Conservation (phyloP, 2,329 filamentous ascomycete genomes). For the Chalara sp. region DNA sequence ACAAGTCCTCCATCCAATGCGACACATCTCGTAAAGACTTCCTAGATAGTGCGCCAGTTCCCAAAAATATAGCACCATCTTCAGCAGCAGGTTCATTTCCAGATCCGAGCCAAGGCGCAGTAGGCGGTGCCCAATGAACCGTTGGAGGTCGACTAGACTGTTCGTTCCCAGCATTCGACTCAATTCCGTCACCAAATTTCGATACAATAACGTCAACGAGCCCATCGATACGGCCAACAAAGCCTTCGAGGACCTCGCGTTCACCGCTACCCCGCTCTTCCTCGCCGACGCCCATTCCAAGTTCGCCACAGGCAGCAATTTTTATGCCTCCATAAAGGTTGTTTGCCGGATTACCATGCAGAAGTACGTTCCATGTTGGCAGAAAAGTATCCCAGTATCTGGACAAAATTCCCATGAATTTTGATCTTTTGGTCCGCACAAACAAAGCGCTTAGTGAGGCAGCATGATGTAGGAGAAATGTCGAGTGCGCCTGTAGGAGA, state of each 20-base stretch:
- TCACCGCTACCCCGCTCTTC: conserved; percentile 93
- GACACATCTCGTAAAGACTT: conserved; percentile 66
- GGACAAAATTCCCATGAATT: conserved; percentile 66
- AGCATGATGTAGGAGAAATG: conserved; percentile 85
- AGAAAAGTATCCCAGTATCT: conserved; percentile 73
- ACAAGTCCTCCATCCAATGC: conserved; percentile 84
- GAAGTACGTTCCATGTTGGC: conserved; percentile 77
- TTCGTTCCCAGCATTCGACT: conserved; percentile 22
- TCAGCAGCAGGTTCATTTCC: conserved; percentile 61
- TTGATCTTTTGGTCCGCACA: conserved; percentile 52
- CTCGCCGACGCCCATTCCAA: conserved; percentile 90
- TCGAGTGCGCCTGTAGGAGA: conserved; percentile 71
- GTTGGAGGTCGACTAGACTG: conserved; percentile 11
- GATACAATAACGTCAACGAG: conserved; percentile 84
- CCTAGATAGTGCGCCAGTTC: conserved; percentile 65
- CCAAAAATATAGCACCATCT: conserved; percentile 83
- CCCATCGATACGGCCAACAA: conserved; percentile 72
- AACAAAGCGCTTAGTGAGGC: conserved; percentile 66
- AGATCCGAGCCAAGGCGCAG: conserved; percentile 62
- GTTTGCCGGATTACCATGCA: conserved; percentile 81
- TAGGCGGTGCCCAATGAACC: conserved; percentile 21
- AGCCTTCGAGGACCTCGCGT: conserved; percentile 86
- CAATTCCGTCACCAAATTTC: conserved; percentile 57
- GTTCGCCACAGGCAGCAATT: conserved; percentile 80
- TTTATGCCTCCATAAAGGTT: conserved; percentile 79